These are phyloP conservation scores for Lunasporangiospora selenospora DNA, from an alignment of 192 early-diverging fungal genomes.

Conservation along the genomic window DNA sequence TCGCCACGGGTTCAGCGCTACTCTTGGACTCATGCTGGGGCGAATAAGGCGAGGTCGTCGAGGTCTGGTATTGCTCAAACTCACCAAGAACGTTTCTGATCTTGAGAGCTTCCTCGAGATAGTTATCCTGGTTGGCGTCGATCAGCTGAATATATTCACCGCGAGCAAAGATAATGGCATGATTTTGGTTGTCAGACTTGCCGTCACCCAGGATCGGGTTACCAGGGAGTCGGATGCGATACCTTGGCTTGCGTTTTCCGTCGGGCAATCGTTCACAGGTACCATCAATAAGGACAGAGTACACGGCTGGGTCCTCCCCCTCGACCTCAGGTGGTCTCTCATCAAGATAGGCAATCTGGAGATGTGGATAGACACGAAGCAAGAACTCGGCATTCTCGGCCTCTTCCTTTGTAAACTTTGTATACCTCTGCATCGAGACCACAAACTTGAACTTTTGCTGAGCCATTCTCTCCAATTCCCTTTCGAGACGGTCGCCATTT, in stretches of 20 bases:
- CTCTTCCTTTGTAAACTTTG: conserved; percentile 80
- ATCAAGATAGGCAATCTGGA: conserved; percentile 84
- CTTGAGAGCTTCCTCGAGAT: conserved; percentile 90
- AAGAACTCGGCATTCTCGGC: conserved; percentile 79
- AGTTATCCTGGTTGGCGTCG: conserved; percentile 94
- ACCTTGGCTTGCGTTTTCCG: conserved; percentile 81
- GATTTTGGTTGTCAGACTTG: conserved; percentile 92
- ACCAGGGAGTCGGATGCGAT: conserved; percentile 79
- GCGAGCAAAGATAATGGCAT: conserved; percentile 82
- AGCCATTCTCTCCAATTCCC: conserved; percentile 71
- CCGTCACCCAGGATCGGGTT: conserved; percentile 92
- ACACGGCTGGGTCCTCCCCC: conserved; percentile 63
- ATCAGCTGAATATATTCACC: conserved; percentile 89
- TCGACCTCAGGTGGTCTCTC: conserved; percentile 68
- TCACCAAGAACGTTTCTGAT: conserved; percentile 86
- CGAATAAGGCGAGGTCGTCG: conserved; percentile 73
- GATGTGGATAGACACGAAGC: conserved; percentile 74
- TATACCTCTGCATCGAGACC: conserved; percentile 85
- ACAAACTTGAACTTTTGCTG: conserved; percentile 85
- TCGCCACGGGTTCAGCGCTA: conserved; percentile 74
- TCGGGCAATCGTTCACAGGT: conserved; percentile 69
- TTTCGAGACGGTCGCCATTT: conserved; percentile 70
- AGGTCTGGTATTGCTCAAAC: conserved; percentile 79
- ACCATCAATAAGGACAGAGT: conserved; percentile 80
- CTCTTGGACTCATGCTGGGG: conserved; percentile 57